Evolutionary conservation across 495 filamentous ascomycete genomes (phyloP).

Genomic region (Aspergillus asperescens): DNA sequence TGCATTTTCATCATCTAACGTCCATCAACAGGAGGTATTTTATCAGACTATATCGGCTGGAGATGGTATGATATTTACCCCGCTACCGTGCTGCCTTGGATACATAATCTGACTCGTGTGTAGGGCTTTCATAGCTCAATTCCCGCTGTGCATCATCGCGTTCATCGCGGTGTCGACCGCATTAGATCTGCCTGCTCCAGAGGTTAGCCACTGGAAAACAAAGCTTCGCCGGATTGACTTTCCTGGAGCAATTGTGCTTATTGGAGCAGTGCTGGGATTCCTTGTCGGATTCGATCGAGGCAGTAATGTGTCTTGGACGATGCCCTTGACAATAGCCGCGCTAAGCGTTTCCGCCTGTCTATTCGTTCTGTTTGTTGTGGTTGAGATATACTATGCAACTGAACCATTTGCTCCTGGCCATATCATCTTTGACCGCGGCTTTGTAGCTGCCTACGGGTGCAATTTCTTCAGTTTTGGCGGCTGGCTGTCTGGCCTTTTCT

Average conservation of each 20-base stretch:
- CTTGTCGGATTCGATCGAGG: conserved; percentile 74
- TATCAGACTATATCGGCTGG: conserved; percentile 77
- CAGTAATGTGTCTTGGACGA: conserved; percentile 65
- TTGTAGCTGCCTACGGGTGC: conserved; percentile 63
- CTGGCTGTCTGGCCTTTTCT: conserved; percentile 64
- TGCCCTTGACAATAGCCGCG: conserved; percentile 54
- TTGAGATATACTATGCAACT: conserved; percentile 65
- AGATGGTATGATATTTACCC: conserved; percentile 54
- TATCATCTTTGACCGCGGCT: conserved; percentile 66
- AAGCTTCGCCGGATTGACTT: conserved; percentile 78
- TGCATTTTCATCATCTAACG: neutral
- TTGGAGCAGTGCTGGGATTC: conserved; percentile 66
- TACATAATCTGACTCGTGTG: neutral
- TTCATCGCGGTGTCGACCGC: conserved; percentile 57
- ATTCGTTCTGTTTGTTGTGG: conserved; percentile 61
- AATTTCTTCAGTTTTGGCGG: conserved; percentile 73
- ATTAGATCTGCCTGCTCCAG: conserved; percentile 55
- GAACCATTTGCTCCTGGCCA: conserved; percentile 78
- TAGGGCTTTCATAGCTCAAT: conserved; percentile 69
- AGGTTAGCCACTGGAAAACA: conserved; percentile 52
- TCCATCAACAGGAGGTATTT: conserved; percentile 47
- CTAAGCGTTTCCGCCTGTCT: conserved; percentile 54
- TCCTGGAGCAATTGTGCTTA: conserved; percentile 62
- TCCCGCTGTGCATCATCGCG: conserved; percentile 63
- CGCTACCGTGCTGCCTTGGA: neutral